A percentile compares a stretch with the other conserved stretches of the same genome.
These are phyloP conservation scores for Pascua guehoae DNA, from an alignment of 1,284 basidiomycete species.

Conservation along the genomic window DNA sequence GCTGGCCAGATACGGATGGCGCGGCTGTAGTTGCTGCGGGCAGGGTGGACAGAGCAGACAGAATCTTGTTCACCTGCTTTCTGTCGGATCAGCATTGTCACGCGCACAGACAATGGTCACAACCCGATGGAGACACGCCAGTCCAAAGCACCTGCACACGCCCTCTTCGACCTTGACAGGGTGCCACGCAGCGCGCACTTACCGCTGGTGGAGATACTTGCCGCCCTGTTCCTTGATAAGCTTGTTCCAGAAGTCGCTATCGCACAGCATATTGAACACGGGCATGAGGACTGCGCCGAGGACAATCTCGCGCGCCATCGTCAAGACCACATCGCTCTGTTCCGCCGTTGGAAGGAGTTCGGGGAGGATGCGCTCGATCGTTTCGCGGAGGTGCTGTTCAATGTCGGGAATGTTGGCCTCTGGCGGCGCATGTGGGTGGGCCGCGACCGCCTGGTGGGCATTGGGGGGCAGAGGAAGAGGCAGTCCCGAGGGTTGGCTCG, in stretches of 20 bases:
- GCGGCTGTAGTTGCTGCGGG: constrained; percentile 22
- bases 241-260: constrained; percentile 95
- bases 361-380: constrained; percentile 68
- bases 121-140: background rate
- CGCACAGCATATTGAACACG: constrained; percentile 83
- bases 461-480: constrained; percentile 32
- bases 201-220: constrained; percentile 42
- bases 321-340: constrained; percentile 64
- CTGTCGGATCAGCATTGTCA: constrained; percentile 14
- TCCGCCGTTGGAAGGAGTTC: constrained; percentile 73
- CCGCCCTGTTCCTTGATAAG: constrained; percentile 68
- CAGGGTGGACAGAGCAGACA: constrained; percentile 51
- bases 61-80: constrained; percentile 54
- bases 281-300: constrained; percentile 79
- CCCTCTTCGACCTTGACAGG: background rate
- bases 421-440: constrained; percentile 65
- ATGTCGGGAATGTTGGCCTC: constrained; percentile 84
- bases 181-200: constrained; percentile 3
- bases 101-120: no score
- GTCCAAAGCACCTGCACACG: background rate
- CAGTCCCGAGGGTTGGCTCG: constrained; percentile 30
- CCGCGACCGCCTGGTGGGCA: constrained; percentile 75
- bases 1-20: constrained; percentile 10
- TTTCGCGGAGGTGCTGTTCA: constrained; percentile 71
- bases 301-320: constrained; percentile 75